Evolutionary conservation across 495 filamentous ascomycete species (phyloP).

Genomic region (Venustampulla echinocandica): DNA sequence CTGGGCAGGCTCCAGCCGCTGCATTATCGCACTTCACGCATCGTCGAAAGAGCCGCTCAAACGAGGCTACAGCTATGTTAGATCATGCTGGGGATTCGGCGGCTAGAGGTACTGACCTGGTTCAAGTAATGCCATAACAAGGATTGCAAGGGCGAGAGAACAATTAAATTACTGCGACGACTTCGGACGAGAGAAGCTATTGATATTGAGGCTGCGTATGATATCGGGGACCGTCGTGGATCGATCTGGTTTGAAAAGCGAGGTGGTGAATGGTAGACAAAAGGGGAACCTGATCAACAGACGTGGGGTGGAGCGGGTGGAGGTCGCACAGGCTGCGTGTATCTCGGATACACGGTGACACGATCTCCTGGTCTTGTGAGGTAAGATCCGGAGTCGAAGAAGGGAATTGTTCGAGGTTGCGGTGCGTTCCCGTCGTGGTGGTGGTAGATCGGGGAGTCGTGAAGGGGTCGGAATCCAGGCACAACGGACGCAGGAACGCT

Average conservation of each 20-base stretch:
- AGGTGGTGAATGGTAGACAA: background rate
- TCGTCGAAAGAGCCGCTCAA: slow-evolving; percentile 36
- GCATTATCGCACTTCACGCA: slow-evolving; percentile 33
- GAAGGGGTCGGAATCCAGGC: background rate
- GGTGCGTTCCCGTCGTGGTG: background rate
- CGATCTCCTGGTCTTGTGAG: background rate
- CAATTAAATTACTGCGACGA: background rate
- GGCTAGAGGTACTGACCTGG: background rate
- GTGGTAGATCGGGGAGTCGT: background rate
- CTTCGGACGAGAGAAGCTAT: too few relatives aligned
- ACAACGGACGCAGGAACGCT: slow-evolving; percentile 5
- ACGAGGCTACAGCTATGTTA: slow-evolving; percentile 8
- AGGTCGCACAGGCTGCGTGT: background rate
- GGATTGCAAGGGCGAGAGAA: background rate
- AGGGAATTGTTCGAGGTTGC: slow-evolving; percentile 11
- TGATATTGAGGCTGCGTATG: background rate
- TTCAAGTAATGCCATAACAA: slow-evolving; percentile 1
- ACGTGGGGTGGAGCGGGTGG: background rate
- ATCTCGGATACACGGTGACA: slow-evolving; percentile 1
- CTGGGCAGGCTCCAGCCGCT: slow-evolving; percentile 40
- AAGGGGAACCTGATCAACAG: background rate
- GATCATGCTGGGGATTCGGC: background rate
- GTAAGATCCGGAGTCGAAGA: slow-evolving; percentile 4
- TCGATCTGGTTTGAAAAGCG: background rate
- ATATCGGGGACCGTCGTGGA: background rate